These are phyloP conservation scores for Dictyostelium citrinum DNA, from an alignment of 78 protist genomes.

Conservation along the genomic window DNA sequence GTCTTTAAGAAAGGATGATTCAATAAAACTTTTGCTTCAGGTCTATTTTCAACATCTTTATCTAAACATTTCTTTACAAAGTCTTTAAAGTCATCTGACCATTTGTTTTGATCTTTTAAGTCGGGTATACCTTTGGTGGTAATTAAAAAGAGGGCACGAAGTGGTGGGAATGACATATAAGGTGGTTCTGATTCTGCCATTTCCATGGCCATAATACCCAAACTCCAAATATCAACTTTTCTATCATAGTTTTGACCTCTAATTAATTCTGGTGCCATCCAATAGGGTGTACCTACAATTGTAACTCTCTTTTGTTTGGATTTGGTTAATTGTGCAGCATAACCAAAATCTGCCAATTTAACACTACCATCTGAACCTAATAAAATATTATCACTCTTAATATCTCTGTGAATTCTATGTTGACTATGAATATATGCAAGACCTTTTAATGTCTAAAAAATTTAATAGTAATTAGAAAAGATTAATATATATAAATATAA, in stretches of 20 bases:
- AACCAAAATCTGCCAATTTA: conserved; percentile 84
- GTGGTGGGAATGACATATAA: conserved; percentile 87
- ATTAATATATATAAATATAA: not conserved
- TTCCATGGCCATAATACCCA: conserved; percentile 93
- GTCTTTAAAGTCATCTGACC: conserved; percentile 86
- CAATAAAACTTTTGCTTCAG: conserved; percentile 67
- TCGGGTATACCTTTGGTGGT: conserved; percentile 91
- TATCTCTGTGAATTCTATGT: conserved; percentile 88
- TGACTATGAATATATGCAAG: conserved; percentile 79
- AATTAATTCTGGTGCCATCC: conserved; percentile 91
- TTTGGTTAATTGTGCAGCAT: conserved; percentile 77
- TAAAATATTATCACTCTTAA: conserved; percentile 88
- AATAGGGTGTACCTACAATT: conserved; percentile 87
- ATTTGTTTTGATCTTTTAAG: conserved; percentile 68
- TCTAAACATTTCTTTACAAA: conserved; percentile 89
- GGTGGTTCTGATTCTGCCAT: conserved; percentile 88
- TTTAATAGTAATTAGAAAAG: not conserved
- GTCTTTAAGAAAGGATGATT: conserved; percentile 75
- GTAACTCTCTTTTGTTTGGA: conserved; percentile 76
- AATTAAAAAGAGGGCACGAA: conserved; percentile 91
- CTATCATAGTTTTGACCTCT: conserved; percentile 91
- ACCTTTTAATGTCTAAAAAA: conserved; percentile 64
- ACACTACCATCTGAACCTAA: conserved; percentile 77
- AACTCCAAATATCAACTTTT: conserved; percentile 94
- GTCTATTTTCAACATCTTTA: conserved; percentile 79